phyloP scores from a whole-genome alignment of 2,329 filamentous ascomycete genomes.

The Zymoseptoria ardabiliae region DNA sequence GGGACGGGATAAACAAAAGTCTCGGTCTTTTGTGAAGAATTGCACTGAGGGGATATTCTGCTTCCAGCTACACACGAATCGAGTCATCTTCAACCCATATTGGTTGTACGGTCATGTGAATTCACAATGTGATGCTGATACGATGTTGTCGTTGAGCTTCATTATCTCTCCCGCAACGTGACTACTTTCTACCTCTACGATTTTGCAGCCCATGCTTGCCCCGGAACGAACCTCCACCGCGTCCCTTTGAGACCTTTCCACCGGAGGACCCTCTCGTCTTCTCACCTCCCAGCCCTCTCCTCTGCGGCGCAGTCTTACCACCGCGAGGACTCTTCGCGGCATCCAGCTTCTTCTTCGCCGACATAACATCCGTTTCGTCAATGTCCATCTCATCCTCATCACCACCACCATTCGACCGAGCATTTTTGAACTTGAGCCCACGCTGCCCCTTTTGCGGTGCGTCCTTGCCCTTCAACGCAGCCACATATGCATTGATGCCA shows the following conservation, averaged over 20 bases:
- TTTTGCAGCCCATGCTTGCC: conserved; percentile 17
- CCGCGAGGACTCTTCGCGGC: conserved; percentile 13
- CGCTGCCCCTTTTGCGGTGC: conserved; percentile 51
- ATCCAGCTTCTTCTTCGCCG: conserved; percentile 30
- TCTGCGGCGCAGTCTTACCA: conserved; percentile 18
- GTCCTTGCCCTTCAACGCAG: conserved; percentile 53
- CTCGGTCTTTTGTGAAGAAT: not conserved
- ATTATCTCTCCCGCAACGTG: not conserved
- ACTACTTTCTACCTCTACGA: conserved; percentile 8
- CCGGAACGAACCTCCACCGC: conserved; percentile 10
- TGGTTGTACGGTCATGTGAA: not conserved
- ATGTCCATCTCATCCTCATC: conserved; percentile 41
- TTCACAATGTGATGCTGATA: not conserved
- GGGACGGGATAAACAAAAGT: not conserved
- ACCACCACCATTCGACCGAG: conserved; percentile 32
- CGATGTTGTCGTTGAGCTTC: not conserved
- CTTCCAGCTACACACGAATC: not conserved
- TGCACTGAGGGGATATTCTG: not conserved
- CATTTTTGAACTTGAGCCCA: conserved; percentile 54
- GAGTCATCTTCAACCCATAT: conserved; percentile 4
- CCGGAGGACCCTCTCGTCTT: conserved; percentile 14
- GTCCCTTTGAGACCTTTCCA: conserved; percentile 16
- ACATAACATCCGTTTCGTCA: conserved; percentile 35
- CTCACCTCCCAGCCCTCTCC: conserved; percentile 20
- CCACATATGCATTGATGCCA: conserved; percentile 55